Conservation (phyloP, 2,329 filamentous ascomycete species). For the Pseudogymnoascus sp. region DNA sequence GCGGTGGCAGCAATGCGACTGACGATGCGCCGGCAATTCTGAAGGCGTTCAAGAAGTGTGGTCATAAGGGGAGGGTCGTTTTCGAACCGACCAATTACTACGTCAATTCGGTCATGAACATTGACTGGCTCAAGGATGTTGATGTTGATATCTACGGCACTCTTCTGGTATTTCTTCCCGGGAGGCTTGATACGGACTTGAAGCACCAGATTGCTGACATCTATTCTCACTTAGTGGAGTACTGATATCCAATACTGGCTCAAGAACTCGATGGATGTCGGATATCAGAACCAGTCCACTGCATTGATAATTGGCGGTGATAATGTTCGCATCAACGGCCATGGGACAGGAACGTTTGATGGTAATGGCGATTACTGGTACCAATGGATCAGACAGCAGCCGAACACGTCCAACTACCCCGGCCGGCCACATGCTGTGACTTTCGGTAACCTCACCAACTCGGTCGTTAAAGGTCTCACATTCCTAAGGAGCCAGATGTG, state of each 20-base stretch:
- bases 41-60: constrained; percentile 36
- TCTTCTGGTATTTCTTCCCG: background rate
- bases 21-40: constrained; percentile 38
- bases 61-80: constrained; percentile 33
- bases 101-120: constrained; percentile 40
- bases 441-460: constrained; percentile 42
- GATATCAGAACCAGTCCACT: constrained; percentile 50
- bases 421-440: constrained; percentile 47
- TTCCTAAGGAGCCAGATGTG: constrained; percentile 57
- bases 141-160: constrained; percentile 33
- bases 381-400: constrained; percentile 34
- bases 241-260: constrained; percentile 47
- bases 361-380: constrained; percentile 58
- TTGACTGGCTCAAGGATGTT: constrained; percentile 35
- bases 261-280: constrained; percentile 42
- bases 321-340: constrained; percentile 42
- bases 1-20: constrained; percentile 12
- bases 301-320: constrained; percentile 50
- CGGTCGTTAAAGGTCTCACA: constrained; percentile 40
- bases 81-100: constrained; percentile 40
- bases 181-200: background rate
- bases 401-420: constrained; percentile 39
- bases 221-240: constrained; percentile 31
- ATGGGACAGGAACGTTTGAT: constrained; percentile 47
- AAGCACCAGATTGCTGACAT: background rate